Evolutionary conservation across 805 yeast species (phyloP).

Genomic region (Cyberlindnera maclurae): DNA sequence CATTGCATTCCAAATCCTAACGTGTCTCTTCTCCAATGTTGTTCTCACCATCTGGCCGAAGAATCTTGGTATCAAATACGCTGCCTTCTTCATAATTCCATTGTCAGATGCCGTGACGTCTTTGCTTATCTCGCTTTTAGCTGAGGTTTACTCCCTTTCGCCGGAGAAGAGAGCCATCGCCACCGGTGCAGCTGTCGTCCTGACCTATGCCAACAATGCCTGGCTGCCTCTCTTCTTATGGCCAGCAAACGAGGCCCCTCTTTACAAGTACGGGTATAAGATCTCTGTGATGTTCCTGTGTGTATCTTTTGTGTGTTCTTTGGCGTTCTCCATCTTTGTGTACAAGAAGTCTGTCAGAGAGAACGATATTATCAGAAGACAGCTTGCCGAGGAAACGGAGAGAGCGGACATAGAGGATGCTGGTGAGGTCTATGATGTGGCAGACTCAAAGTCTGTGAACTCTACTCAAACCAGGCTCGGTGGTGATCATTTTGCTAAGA

Average conservation of each 20-base stretch:
- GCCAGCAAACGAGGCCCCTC: slow-evolving; percentile 38
- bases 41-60: slow-evolving; percentile 10
- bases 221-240: slow-evolving; percentile 35
- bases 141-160: slow-evolving; percentile 23
- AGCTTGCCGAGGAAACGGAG: too few relatives aligned
- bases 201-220: slow-evolving; percentile 38
- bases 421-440: too few relatives aligned
- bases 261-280: slow-evolving; percentile 32
- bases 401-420: too few relatives aligned
- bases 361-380: not conserved
- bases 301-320: slow-evolving; percentile 1
- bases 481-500: too few relatives aligned
- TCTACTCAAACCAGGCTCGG: too few relatives aligned
- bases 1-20: slow-evolving; percentile 2
- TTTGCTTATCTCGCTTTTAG: slow-evolving; percentile 8
- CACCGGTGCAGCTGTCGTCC: slow-evolving; percentile 34
- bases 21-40: slow-evolving; percentile 6
- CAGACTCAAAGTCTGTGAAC: too few relatives aligned
- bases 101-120: slow-evolving; percentile 9
- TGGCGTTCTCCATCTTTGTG: not conserved
- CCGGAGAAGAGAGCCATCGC: slow-evolving; percentile 34
- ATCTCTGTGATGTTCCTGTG: slow-evolving; percentile 4
- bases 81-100: slow-evolving; percentile 12
- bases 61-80: slow-evolving; percentile 6
- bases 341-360: not conserved